Conservation (phyloP, 257 asterid genomes). For the Nicotiana tomentosiformis region DNA sequence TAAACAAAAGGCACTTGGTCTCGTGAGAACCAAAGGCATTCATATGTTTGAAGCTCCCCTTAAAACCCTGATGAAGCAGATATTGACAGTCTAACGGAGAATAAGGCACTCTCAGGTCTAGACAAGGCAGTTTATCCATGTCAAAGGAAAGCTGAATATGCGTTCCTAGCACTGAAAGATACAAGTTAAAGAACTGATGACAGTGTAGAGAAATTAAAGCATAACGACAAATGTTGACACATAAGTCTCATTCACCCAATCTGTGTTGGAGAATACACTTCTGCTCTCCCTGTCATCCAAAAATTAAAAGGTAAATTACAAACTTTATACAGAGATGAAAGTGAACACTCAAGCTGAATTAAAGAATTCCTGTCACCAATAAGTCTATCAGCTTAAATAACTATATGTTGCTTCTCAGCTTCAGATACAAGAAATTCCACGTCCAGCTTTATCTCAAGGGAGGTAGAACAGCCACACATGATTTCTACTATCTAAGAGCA, state of each 20-base stretch:
- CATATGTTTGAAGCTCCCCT: slow-evolving; percentile 3
- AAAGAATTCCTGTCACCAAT: neutral
- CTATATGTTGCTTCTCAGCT: neutral
- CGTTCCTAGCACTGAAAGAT: neutral
- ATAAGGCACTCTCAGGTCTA: neutral
- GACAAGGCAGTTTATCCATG: neutral
- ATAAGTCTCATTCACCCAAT: neutral
- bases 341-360: neutral
- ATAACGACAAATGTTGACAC: neutral
- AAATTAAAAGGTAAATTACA: neutral
- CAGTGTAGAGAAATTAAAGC: neutral
- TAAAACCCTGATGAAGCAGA: neutral
- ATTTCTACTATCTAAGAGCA: neutral
- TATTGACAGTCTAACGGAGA: neutral
- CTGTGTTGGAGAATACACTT: neutral
- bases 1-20: neutral
- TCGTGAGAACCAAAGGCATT: neutral
- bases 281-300: neutral
- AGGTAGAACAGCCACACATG: neutral
- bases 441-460: neutral
- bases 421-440: neutral
- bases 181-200: neutral
- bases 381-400: neutral
- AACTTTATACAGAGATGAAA: neutral
- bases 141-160: neutral